phyloP scores from a whole-genome alignment of 495 filamentous ascomycete species.

The Cladorrhinum samala region DNA sequence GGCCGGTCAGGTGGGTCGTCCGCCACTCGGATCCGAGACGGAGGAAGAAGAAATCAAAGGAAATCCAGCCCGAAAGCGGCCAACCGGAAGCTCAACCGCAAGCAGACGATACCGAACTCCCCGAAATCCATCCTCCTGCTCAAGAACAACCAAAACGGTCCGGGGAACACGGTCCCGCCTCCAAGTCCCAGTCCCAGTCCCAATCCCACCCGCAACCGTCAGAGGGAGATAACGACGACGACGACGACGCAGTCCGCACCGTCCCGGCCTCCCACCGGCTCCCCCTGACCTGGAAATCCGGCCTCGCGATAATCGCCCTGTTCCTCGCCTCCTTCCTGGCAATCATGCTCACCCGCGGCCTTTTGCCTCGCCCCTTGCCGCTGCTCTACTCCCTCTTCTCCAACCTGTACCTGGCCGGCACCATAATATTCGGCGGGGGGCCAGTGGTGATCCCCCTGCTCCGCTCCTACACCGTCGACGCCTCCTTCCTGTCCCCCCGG shows the following conservation, averaged over 20 bases:
- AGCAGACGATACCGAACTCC: too few species aligned
- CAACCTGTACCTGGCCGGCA: constrained; percentile 79
- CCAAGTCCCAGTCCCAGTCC: too few species aligned
- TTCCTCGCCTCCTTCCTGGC: constrained; percentile 62
- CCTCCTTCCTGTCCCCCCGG: constrained; percentile 69
- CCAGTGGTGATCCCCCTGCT: constrained; percentile 81
- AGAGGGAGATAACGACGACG: too few species aligned
- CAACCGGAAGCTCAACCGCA: not conserved
- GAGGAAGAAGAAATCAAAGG: not conserved
- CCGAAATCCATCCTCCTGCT: too few species aligned
- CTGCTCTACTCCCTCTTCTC: constrained; percentile 60
- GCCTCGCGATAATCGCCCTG: constrained; percentile 38
- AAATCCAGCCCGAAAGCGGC: not conserved
- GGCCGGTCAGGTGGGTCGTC: constrained; percentile 13
- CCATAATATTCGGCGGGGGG: constrained; percentile 82
- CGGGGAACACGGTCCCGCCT: too few species aligned
- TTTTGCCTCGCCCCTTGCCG: constrained; percentile 36
- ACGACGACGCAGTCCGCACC: constrained; percentile 29
- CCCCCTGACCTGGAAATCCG: constrained; percentile 38
- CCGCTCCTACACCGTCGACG: constrained; percentile 69
- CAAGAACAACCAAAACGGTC: too few species aligned
- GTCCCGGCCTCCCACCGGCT: constrained; percentile 35
- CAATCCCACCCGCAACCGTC: too few species aligned
- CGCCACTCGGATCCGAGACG: not conserved
- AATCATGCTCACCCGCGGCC: constrained; percentile 49